Evolutionary conservation across 371 early-diverging fungal species (phyloP), one percentile per base, ranked within the genome.

Genomic region (Mortierella sp.): DNA sequence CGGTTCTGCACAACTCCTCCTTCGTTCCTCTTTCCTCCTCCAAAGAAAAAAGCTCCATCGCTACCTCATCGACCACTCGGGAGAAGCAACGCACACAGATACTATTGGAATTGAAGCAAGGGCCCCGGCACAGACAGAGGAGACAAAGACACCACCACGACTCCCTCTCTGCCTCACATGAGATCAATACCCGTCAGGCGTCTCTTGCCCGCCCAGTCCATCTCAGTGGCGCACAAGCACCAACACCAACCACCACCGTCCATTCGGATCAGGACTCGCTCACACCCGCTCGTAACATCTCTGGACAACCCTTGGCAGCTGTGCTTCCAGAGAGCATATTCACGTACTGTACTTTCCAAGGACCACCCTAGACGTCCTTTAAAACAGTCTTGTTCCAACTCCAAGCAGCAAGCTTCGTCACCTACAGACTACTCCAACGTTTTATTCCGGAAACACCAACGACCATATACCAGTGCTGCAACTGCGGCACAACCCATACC

Each of bases 311-410:
- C 76, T 44, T 84, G 84, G 84, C 73, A 80, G 2, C 38, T 21
- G 24, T 84, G 84, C 47, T 79, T 84, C 28, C 74, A 77, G 48
- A 74, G 81, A 4, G 81, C 84, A 28, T 84, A 80, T 13, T 38
- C 76, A 0, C 84, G 81, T 6, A 78, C 79, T 1, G 10, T 72
- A 1, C 31, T 75, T n/a, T 70, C 83, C 19, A 72, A 60, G 72
- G 63, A 80, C 19, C 74, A 68, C 34, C 68, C 24, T 2, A 68
- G 68, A 42, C 68, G 44, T 13, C 10, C 68, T 4, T 0, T 11
- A 8, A 68, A 24, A 8, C 10, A 21, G 55, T 55, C 68, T 5
- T 68, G 42, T 10, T 9, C 44, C 21, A 42, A 34, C 24, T 9
- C 44, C 21, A 42, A 34, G 24, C 68, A 68, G 11, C 68, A 38